Percentiles rank a stretch among this genome's conserved stretches.
These are phyloP conservation scores for Ceratocystis destructans DNA, from an alignment of 2,329 filamentous ascomycete species.

Conservation along the genomic window DNA sequence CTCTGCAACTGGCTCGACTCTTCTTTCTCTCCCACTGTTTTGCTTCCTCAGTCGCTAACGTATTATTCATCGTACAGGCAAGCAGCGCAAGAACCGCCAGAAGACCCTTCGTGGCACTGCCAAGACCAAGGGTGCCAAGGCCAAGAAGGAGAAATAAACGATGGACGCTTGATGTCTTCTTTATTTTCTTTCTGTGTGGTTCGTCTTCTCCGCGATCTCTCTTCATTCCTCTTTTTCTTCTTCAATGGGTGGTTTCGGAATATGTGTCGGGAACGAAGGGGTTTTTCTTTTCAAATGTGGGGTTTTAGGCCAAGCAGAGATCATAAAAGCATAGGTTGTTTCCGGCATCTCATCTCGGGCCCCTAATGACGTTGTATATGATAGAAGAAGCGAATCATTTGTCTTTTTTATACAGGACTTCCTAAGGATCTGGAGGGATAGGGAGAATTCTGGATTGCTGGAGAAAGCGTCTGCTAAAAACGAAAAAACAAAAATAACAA, in stretches of 20 bases:
- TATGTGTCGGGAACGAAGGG: not conserved
- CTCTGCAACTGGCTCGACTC: no score
- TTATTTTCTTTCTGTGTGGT: conserved; percentile 12
- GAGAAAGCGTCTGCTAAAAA: conserved; percentile 2
- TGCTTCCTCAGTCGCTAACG: conserved; percentile 12
- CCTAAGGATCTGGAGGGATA: not conserved
- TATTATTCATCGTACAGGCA: conserved; percentile 50
- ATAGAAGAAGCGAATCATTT: not conserved
- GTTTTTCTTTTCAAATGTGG: not conserved
- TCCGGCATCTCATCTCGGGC: not conserved
- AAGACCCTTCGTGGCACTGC: conserved; percentile 97
- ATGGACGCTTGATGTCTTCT: conserved; percentile 18
- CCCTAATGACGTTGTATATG: not conserved
- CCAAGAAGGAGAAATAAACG: conserved; percentile 86
- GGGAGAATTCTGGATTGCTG: not conserved
- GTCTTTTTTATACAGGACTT: conserved; percentile 1
- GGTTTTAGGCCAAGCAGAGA: not conserved
- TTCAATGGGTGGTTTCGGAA: not conserved
- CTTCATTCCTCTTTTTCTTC: conserved; percentile 3
- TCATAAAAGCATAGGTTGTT: conserved; percentile 7
- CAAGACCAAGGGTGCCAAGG: conserved; percentile 91
- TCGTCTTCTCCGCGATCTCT: conserved; percentile 4
- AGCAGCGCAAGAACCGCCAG: conserved; percentile 99
- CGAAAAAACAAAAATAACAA: conserved; percentile 9
- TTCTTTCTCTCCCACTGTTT: not conserved